Evolutionary conservation across 192 early-diverging fungal genomes (phyloP), one percentile per base, ranked within the genome.

Genomic region (Glomus cerebriforme): DNA sequence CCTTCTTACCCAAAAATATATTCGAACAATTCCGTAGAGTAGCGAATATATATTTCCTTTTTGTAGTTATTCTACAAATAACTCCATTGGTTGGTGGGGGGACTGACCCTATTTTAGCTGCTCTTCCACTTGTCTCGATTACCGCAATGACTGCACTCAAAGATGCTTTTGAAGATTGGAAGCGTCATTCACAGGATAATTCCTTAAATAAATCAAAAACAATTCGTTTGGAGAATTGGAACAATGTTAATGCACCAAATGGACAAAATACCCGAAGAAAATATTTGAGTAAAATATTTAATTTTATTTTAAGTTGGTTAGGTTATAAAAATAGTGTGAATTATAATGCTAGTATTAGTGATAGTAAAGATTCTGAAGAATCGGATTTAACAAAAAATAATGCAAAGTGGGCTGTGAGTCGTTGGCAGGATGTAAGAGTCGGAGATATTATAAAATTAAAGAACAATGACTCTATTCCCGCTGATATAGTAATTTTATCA

Each of bases 21-120:
- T 94, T 95, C 82, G 97, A 98, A 89, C 97, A 99, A 87, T 99
- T 99, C 83, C 92, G 95, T 9, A 90, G 91, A 49, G 88, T 97
- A 8, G 98, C 98, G 63, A 99, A 99, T 83, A 88, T 98, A 35
- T 99, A 97, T 83, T 99, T 99, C 82, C 82, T 97, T 65, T 92
- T 93, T 72, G 80, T 98, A 34, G 94, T 96, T 5, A 88, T 97
- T 37, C 87, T 98, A 63, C 96, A 97, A 84, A 86, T 90, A 24
- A 81, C 84, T 32, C 87, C 87, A 1, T 75, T 83, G 34, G 80
- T 90, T 43, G 87, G 87, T 65, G 86, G 85, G 3, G 64, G 54
- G 5, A 92, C 95, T 63, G 88, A 91, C 0, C 95, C 96, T 0
- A 82, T 88, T 35, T 86, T 97, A 47, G 89, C 95, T 34, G 94